A percentile compares a stretch with the other conserved stretches of the same genome.
These are phyloP conservation scores for Suillus subalutaceus DNA, from an alignment of 768 basidiomycete genomes.

Conservation along the genomic window DNA sequence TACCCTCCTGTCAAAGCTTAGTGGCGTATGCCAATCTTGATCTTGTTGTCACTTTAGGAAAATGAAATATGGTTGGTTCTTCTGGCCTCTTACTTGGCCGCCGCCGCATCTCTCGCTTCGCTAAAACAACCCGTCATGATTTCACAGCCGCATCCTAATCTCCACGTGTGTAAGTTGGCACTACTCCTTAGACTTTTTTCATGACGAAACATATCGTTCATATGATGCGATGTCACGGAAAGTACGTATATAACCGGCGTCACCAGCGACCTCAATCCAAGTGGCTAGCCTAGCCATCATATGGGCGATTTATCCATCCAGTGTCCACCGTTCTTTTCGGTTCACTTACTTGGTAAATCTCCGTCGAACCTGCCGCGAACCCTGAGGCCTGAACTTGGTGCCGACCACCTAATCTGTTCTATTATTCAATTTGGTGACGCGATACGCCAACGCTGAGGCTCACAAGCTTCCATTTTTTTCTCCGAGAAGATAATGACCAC, in stretches of 20 bases:
- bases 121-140: constrained; percentile 7
- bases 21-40: constrained; percentile 4
- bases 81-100: constrained; percentile 1
- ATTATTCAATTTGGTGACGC: constrained; percentile 28
- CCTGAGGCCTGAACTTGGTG: constrained; percentile 16
- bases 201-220: neutral
- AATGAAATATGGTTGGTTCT: constrained; percentile 4
- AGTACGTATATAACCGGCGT: neutral
- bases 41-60: constrained; percentile 5
- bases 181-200: constrained; percentile 3
- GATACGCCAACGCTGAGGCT: constrained; percentile 4
- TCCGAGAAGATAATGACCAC: constrained; percentile 24
- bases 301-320: neutral
- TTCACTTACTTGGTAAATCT: constrained; percentile 5
- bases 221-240: neutral
- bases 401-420: constrained; percentile 20
- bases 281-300: too few species aligned
- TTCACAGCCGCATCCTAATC: constrained; percentile 5
- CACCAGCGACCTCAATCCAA: too few species aligned
- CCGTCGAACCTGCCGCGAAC: constrained; percentile 19
- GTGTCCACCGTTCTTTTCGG: constrained; percentile 7
- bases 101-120: constrained; percentile 7
- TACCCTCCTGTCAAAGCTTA: constrained; percentile 4
- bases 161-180: neutral
- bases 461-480: constrained; percentile 31